A percentile compares a stretch with the other conserved stretches of the same genome.
These are phyloP conservation scores for Skeletonema tropicum DNA, from an alignment of 108 stramenopile species.

Conservation along the genomic window DNA sequence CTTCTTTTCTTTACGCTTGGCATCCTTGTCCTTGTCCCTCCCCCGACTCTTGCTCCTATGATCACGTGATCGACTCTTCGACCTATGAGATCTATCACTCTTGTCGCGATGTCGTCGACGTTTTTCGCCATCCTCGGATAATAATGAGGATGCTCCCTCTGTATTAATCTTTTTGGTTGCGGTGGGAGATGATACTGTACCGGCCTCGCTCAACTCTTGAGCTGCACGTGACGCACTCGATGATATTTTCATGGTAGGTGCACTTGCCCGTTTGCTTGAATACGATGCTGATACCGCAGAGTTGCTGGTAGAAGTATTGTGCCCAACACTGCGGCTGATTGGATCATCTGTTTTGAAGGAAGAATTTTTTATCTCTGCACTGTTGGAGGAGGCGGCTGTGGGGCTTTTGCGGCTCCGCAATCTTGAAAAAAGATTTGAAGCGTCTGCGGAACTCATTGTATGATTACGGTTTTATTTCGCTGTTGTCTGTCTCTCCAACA, in stretches of 20 bases:
- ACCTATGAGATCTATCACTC: constrained; percentile 9
- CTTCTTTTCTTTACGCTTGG: not conserved
- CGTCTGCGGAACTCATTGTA: not conserved
- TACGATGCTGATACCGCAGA: not conserved
- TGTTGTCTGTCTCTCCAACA: no score
- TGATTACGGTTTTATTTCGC: no score
- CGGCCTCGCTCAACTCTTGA: not conserved
- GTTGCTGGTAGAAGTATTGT: not conserved
- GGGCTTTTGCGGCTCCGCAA: not conserved
- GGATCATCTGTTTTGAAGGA: not conserved
- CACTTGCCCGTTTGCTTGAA: constrained; percentile 2
- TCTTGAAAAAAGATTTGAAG: constrained; percentile 3
- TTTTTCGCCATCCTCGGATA: not conserved
- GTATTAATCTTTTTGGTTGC: not conserved
- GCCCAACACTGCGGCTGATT: not conserved
- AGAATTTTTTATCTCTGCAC: not conserved
- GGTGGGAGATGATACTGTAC: not conserved
- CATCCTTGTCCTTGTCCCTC: constrained; percentile 19
- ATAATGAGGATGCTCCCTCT: not conserved
- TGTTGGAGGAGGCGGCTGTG: not conserved
- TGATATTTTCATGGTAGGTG: constrained; percentile 1
- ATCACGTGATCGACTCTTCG: constrained; percentile 21
- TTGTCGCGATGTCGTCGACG: not conserved
- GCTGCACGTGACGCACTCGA: not conserved
- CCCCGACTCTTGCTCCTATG: constrained; percentile 6